phyloP scores from a whole-genome alignment of 1,284 basidiomycete genomes.

The Microbotryum scabiosae region DNA sequence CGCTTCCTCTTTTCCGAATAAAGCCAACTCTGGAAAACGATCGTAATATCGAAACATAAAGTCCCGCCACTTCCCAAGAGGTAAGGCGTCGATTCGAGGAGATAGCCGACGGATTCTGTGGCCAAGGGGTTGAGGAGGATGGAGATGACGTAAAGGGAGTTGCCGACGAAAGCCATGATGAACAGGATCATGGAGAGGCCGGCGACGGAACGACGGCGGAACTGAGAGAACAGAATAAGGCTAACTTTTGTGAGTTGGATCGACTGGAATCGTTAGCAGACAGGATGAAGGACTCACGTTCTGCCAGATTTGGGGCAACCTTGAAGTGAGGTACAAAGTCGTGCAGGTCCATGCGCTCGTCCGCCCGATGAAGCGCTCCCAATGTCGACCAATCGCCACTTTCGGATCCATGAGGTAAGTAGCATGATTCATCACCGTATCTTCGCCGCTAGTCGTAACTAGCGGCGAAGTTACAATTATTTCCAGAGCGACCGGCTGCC shows the following conservation, averaged over 20 bases:
- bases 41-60: slow-evolving; percentile 67
- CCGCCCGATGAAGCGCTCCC: slow-evolving; percentile 61
- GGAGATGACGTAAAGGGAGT: slow-evolving; percentile 68
- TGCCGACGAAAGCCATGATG: slow-evolving; percentile 81
- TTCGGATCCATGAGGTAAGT: too few species aligned
- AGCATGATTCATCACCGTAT: too few species aligned
- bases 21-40: slow-evolving; percentile 56
- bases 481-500: neutral
- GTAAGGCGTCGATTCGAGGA: slow-evolving; percentile 27
- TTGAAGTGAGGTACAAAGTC: slow-evolving; percentile 77
- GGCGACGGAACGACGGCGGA: slow-evolving; percentile 80
- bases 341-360: slow-evolving; percentile 88
- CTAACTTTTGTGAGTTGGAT: slow-evolving; percentile 2
- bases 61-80: slow-evolving; percentile 28
- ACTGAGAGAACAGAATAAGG: slow-evolving; percentile 47
- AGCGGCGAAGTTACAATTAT: too few species aligned
- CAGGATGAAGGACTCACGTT: slow-evolving; percentile 57
- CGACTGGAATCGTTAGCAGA: neutral
- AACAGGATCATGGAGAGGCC: slow-evolving; percentile 90
- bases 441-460: too few species aligned
- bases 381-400: neutral
- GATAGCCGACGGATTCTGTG: slow-evolving; percentile 7
- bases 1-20: slow-evolving; percentile 39
- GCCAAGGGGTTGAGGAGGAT: slow-evolving; percentile 55
- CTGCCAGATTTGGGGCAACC: slow-evolving; percentile 93